Conservation (phyloP, 148 eudicot species). For the Chenopodium quinoa region DNA sequence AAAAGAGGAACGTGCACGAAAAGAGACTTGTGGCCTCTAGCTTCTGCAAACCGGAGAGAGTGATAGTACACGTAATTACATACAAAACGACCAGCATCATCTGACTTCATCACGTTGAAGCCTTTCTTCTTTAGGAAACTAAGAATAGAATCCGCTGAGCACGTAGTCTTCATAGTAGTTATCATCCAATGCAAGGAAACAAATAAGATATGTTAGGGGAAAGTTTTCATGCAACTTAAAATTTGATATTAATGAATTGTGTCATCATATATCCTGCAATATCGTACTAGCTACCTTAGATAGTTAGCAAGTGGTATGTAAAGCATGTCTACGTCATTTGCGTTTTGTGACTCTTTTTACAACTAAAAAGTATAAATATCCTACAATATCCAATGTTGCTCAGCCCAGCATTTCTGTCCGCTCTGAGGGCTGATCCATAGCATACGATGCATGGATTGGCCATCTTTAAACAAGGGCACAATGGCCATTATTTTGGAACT, state of each 20-base stretch:
- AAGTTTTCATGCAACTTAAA: not conserved
- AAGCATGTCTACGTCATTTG: too few species aligned
- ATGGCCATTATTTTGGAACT: not conserved
- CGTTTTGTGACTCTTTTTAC: too few species aligned
- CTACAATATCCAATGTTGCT: not conserved
- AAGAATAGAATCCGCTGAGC: constrained; percentile 43
- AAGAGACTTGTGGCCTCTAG: constrained; percentile 60
- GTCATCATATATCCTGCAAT: not conserved
- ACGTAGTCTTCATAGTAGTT: constrained; percentile 43
- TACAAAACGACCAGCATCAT: constrained; percentile 78
- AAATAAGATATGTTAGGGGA: not conserved
- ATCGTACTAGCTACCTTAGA: not conserved
- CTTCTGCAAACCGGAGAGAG: constrained; percentile 66
- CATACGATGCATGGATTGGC: not conserved
- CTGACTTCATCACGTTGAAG: constrained; percentile 44
- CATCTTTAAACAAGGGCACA: not conserved
- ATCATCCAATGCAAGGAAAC: constrained; percentile 3
- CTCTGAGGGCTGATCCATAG: not conserved
- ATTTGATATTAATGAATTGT: not conserved
- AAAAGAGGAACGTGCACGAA: constrained; percentile 83
- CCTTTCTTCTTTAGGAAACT: constrained; percentile 52
- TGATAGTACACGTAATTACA: constrained; percentile 85
- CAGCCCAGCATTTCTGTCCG: not conserved
- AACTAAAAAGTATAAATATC: not conserved
- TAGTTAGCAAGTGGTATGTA: too few species aligned